Evolutionary conservation across 1,139 yeast species (phyloP).

Genomic region (Oligophagozyma castellii): DNA sequence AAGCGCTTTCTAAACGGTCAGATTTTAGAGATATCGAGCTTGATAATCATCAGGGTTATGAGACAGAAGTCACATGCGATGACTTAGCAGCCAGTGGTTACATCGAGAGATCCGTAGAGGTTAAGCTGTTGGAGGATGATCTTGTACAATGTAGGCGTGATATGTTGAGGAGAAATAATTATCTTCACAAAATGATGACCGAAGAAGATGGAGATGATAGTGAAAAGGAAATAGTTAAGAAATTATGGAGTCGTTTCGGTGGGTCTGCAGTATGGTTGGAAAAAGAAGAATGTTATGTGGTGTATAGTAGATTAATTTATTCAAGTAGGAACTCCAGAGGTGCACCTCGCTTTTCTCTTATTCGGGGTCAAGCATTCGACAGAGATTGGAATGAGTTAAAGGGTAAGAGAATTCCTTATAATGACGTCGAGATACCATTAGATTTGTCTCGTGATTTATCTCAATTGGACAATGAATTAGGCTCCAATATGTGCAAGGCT

Average conservation of each 20-base stretch:
- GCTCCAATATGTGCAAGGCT: not conserved
- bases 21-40: not conserved
- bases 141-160: not conserved
- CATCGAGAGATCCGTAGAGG: not conserved
- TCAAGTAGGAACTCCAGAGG: conserved; percentile 5
- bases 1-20: no score
- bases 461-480: not conserved
- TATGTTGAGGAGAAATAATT: not conserved
- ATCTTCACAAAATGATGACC: not conserved
- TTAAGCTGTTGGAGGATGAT: not conserved
- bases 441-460: conserved; percentile 2
- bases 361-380: conserved; percentile 13
- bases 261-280: conserved; percentile 14
- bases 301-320: conserved; percentile 9
- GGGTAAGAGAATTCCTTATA: conserved; percentile 9
- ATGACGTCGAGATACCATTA: conserved; percentile 7
- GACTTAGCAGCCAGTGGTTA: not conserved
- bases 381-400: conserved; percentile 12
- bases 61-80: not conserved
- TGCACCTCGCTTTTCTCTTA: conserved; percentile 7
- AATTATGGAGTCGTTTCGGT: conserved; percentile 13
- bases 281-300: conserved; percentile 10
- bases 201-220: conserved; percentile 2
- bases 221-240: conserved; percentile 7
- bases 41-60: not conserved